Evolutionary conservation across 2,329 filamentous ascomycete genomes (phyloP), one percentile per base, ranked within the genome.

Genomic region (Ophiostoma piceae): DNA sequence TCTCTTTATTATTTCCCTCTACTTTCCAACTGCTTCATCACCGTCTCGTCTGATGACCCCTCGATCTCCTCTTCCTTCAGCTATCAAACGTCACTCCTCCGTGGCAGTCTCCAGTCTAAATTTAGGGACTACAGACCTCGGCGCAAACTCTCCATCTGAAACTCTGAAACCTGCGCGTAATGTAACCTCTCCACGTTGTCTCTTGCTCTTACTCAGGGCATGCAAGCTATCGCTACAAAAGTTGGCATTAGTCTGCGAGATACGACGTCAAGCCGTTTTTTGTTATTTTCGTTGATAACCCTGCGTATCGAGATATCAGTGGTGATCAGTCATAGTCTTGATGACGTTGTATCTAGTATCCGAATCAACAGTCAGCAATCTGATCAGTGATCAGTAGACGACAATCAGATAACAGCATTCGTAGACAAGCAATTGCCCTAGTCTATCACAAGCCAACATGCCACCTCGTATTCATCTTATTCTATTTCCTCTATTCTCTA

Each of bases 101-200:
- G 26, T 29, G 26, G 26, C 26, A 7, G 43, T 16, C 19, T 47
- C 19, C 43, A 47, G 16, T 47, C 43, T 47, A 47, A 47, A 47
- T n/a, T 47, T 47, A 47, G 43, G 43, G 51, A 35, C 35, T 35
- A 5, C 35, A 9, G 26, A 57, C 51, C 51, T 57, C 51, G 22
- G 51, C 51, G 51, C 51, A 57, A 22, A 26, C 9, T 12, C 51
- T 57, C 51, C 51, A 57, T 54, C 47, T 57, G 51, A 57, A 57
- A 62, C 57, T 62, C 57, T 57, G 51, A 26, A 57, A 57, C 51
- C 26, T 26, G 57, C 57, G 57, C 57, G 57, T 32, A 62, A 62
- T 62, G 57, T 32, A 62, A 62, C 57, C 57, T 62, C 26, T 62
- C 57, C 57, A 62, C 57, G 57, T 60, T 60, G 35, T 3, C 22